These are phyloP conservation scores for Massarina eburnea DNA, from an alignment of 2,329 filamentous ascomycete genomes.

Conservation along the genomic window DNA sequence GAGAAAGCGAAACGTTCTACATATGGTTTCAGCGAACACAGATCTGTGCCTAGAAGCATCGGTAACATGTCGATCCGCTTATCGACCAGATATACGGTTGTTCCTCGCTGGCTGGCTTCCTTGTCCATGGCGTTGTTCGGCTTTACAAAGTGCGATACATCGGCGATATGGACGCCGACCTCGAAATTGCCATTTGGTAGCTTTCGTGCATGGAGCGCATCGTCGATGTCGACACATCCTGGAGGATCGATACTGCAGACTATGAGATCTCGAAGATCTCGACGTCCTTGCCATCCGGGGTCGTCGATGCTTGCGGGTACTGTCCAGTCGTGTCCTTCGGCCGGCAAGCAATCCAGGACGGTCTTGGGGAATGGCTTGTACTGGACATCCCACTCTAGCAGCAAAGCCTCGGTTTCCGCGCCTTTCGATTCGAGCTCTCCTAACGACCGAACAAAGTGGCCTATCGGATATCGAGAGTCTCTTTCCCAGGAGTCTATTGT, in stretches of 20 bases:
- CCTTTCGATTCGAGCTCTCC: slow-evolving; percentile 95
- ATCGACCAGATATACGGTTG: slow-evolving; percentile 95
- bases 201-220: slow-evolving; percentile 83
- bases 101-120: slow-evolving; percentile 90
- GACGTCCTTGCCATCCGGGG: slow-evolving; percentile 81
- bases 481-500: slow-evolving; percentile 95
- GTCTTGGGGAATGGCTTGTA: slow-evolving; percentile 96
- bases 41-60: slow-evolving; percentile 89
- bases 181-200: slow-evolving; percentile 93
- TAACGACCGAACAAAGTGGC: slow-evolving; percentile 89
- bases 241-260: slow-evolving; percentile 98
- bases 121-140: slow-evolving; percentile 96
- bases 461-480: slow-evolving; percentile 87
- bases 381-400: slow-evolving; percentile 96
- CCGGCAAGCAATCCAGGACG: slow-evolving; percentile 87
- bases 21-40: slow-evolving; percentile 95
- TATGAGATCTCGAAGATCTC: slow-evolving; percentile 80
- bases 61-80: slow-evolving; percentile 99
- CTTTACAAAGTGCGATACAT: slow-evolving; percentile 99
- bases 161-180: slow-evolving; percentile 96
- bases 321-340: slow-evolving; percentile 90
- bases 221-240: slow-evolving; percentile 97
- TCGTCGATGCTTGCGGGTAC: slow-evolving; percentile 80
- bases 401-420: slow-evolving; percentile 92
- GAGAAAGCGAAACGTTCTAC: slow-evolving; percentile 72